Percentiles rank a stretch among this genome's conserved stretches.
Evolutionary conservation across 1,284 basidiomycete genomes (phyloP).

Genomic region (Irpex rosettiformis): DNA sequence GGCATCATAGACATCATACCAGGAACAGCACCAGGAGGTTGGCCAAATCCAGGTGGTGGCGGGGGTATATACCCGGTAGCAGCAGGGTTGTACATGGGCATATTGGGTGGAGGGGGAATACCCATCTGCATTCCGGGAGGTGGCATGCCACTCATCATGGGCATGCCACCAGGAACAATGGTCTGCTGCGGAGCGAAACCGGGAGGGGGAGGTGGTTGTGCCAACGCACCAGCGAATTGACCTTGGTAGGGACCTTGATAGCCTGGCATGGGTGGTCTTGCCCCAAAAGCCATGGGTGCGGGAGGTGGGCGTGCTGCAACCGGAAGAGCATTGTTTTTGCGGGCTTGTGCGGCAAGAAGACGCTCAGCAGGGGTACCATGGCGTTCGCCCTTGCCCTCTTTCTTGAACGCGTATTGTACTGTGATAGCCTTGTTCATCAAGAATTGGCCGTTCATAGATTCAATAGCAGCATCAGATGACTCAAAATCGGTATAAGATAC

Average conservation of each 20-base stretch:
- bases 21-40: constrained; percentile 10
- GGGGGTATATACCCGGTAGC: constrained; percentile 27
- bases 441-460: constrained; percentile 96
- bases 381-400: constrained; percentile 96
- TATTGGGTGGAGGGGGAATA: constrained; percentile 57
- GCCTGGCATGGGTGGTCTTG: constrained; percentile 56
- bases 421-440: constrained; percentile 97
- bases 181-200: constrained; percentile 71
- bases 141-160: constrained; percentile 38
- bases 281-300: constrained; percentile 66
- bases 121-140: constrained; percentile 26
- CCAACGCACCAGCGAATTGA: constrained; percentile 84
- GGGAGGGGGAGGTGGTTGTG: constrained; percentile 59
- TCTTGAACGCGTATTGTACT: constrained; percentile 98
- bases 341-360: constrained; percentile 90
- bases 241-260: constrained; percentile 77
- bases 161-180: constrained; percentile 40
- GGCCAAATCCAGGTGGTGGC: constrained; percentile 34
- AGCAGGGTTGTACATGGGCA: constrained; percentile 20
- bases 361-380: constrained; percentile 96
- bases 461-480: constrained; percentile 92
- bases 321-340: constrained; percentile 90
- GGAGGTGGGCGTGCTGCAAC: constrained; percentile 65
- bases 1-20: constrained; percentile 32
- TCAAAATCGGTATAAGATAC: constrained; percentile 98